A percentile compares a stretch with the other conserved stretches of the same genome.
These are phyloP conservation scores for Diddensiella transvaalensis DNA, from an alignment of 805 yeast genomes.

Conservation along the genomic window DNA sequence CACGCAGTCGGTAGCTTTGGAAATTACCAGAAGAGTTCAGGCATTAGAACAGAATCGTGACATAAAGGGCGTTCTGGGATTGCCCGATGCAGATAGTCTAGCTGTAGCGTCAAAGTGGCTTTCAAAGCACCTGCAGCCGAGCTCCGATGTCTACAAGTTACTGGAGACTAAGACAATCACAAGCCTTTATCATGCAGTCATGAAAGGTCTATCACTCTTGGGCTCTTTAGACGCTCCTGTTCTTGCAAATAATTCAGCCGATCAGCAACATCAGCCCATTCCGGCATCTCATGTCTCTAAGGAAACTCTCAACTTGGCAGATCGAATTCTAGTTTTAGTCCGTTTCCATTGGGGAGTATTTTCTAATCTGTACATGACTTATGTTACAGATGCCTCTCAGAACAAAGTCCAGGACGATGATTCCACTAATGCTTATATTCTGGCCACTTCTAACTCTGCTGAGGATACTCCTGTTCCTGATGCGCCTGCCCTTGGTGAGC, in stretches of 20 bases:
- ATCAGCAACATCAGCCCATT: conserved; percentile 4
- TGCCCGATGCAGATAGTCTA: conserved; percentile 41
- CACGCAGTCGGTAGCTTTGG: conserved; percentile 67
- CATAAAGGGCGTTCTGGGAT: background rate
- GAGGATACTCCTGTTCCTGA: background rate
- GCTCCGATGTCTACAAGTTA: conserved; percentile 68
- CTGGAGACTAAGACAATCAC: conserved; percentile 53
- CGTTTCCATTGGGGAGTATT: conserved; percentile 84
- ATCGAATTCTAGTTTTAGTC: conserved; percentile 59
- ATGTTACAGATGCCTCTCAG: conserved; percentile 4
- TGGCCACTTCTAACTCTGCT: background rate
- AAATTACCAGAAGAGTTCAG: conserved; percentile 44
- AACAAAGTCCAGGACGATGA: background rate
- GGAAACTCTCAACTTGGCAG: conserved; percentile 56
- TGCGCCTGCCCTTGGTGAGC: background rate
- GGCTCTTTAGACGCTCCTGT: conserved; percentile 17
- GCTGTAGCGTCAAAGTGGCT: conserved; percentile 76
- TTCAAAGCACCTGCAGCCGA: conserved; percentile 80
- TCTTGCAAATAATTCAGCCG: conserved; percentile 14
- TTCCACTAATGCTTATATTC: background rate
- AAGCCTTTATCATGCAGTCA: conserved; percentile 15
- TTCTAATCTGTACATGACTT: conserved; percentile 57
- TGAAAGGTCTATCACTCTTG: conserved; percentile 16
- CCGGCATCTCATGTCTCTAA: conserved; percentile 11
- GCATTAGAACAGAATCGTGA: conserved; percentile 9